These are phyloP conservation scores for Phytophthora pisi DNA, from an alignment of 352 stramenopile genomes.

Conservation along the genomic window DNA sequence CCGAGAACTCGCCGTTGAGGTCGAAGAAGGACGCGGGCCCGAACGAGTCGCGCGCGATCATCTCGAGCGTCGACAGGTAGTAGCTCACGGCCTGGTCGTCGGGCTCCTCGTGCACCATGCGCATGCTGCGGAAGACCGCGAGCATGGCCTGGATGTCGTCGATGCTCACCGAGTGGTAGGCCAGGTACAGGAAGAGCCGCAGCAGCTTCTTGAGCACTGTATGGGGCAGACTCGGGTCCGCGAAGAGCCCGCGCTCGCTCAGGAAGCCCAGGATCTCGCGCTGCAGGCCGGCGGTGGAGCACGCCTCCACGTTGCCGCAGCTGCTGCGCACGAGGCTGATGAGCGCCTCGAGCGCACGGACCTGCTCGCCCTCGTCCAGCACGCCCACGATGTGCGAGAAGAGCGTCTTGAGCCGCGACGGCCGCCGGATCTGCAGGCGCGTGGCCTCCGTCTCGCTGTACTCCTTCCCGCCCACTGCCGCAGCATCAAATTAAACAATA, in stretches of 20 bases:
- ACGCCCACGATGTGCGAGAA: conserved; percentile 74
- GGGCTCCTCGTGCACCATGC: conserved; percentile 69
- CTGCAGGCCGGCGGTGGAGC: conserved; percentile 69
- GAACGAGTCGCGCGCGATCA: conserved; percentile 86
- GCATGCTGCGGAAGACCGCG: conserved; percentile 71
- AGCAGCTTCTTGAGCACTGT: conserved; percentile 81
- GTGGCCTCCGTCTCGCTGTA: conserved; percentile 65
- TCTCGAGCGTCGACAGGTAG: conserved; percentile 83
- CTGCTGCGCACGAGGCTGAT: conserved; percentile 81
- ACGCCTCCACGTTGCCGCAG: conserved; percentile 80
- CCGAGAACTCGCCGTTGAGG: conserved; percentile 78
- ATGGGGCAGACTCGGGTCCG: conserved; percentile 58
- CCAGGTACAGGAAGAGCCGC: conserved; percentile 76
- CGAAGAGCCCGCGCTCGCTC: conserved; percentile 69
- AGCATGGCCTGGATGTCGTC: conserved; percentile 87
- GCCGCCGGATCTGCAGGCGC: conserved; percentile 71
- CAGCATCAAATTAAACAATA: not conserved
- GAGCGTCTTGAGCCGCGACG: conserved; percentile 58
- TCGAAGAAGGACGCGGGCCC: conserved; percentile 86
- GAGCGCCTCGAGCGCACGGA: conserved; percentile 68
- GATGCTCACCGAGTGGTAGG: conserved; percentile 78
- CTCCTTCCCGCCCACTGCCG: conserved; percentile 64
- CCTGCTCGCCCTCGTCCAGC: conserved; percentile 69
- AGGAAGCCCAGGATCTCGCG: conserved; percentile 78
- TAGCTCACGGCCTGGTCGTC: conserved; percentile 77